Base-by-base conservation (phyloP, 441 rosid genomes). In the Populus trichocarpa region DNA sequence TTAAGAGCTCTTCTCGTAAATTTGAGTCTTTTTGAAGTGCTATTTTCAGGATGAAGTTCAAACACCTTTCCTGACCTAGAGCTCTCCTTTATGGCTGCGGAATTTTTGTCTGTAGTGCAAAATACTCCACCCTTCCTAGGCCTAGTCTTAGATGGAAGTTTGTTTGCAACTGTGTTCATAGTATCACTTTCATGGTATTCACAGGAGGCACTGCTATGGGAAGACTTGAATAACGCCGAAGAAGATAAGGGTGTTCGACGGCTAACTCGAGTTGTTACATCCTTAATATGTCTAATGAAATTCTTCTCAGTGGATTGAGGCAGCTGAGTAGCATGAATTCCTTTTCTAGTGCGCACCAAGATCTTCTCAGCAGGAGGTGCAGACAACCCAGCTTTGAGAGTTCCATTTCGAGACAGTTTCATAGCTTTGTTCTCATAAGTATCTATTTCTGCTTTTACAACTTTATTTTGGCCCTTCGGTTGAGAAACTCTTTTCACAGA, bases 51-150 rank as follows among this genome's bases (percentile, higher is more conserved):
- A 76, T 80, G 84, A 74, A 81, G 68, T 53, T 88, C 93, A 63
- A 86, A 40, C 26, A 84, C 74, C 85, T 83, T 93, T 78, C 87
- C 91, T 71, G 86, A 84, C 86, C 86, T 89, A 78, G 88, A 89
- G 73, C 23, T 79, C 50, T 89, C 83, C 81, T 84, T 94, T 77
- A 84, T 68, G 36, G 80, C 20, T 68, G 80, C 73, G 70, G 83
- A 67, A 14, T 68, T 67, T 67, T 78, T 79, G 30, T 77, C 82
- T 59, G 80, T 86, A 40, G 69, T 70, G 57, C 74, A 78, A 67
- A 36, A 75, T 67, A 70, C 73, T 72, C 63, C 84, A 32, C 35
- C 88, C 38, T 57, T 83, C 80, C 69, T 81, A 75, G 82, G 76
- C 71, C 73, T 86, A 42, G 68, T 67, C 75, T 83, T 68, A 5